phyloP scores from a whole-genome alignment of 345 rosid species.

The Populus deltoides region DNA sequence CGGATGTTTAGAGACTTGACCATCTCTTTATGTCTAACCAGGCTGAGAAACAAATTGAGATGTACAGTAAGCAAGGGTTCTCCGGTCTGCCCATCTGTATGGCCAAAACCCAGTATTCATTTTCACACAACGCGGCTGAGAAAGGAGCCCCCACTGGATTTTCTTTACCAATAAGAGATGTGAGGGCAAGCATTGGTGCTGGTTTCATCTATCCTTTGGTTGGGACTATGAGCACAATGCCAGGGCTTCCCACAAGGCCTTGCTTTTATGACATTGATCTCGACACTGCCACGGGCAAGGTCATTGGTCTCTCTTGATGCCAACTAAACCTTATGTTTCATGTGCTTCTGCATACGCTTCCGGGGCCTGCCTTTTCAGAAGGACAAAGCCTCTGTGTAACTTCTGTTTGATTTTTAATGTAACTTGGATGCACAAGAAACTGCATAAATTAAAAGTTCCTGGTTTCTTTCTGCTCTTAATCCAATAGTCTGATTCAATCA shows the following conservation, averaged over 20 bases:
- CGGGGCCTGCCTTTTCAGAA: not conserved
- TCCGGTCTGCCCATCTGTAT: slow-evolving; percentile 91
- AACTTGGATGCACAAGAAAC: not conserved
- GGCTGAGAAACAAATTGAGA: slow-evolving; percentile 98
- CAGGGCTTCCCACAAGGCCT: slow-evolving; percentile 97
- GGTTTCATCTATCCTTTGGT: slow-evolving; percentile 95
- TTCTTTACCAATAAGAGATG: slow-evolving; percentile 80
- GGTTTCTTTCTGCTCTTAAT: not conserved
- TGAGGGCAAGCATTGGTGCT: slow-evolving; percentile 94
- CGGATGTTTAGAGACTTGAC: not conserved
- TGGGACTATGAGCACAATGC: slow-evolving; percentile 98
- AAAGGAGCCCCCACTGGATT: slow-evolving; percentile 94
- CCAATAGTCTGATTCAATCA: not conserved
- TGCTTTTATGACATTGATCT: slow-evolving; percentile 92
- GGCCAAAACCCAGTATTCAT: slow-evolving; percentile 97
- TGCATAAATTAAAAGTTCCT: not conserved
- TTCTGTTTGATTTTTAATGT: not conserved
- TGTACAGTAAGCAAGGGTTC: slow-evolving; percentile 88
- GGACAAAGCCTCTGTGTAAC: not conserved
- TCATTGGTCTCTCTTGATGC: slow-evolving; percentile 74
- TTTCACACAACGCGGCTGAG: slow-evolving; percentile 70
- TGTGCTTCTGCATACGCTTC: not conserved
- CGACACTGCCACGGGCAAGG: slow-evolving; percentile 75
- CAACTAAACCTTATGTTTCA: not conserved
- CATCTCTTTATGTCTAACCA: slow-evolving; percentile 21